Percentiles rank a stretch among this genome's conserved stretches.
phyloP scores from a whole-genome alignment of 2,329 filamentous ascomycete species.

The Fusarium paranaense region DNA sequence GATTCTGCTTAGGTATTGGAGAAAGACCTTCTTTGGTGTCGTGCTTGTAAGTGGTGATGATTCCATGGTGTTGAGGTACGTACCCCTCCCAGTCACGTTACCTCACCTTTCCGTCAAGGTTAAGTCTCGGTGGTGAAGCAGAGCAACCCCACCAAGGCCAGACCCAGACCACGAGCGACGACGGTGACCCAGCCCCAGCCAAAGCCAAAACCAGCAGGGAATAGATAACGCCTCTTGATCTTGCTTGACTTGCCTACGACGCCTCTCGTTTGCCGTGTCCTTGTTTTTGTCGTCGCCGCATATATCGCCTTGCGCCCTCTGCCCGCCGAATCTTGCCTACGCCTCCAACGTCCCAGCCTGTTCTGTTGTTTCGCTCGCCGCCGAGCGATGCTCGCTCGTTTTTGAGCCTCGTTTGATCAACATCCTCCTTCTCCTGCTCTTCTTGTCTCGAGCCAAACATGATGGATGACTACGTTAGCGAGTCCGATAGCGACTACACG shows the following conservation, averaged over 20 bases:
- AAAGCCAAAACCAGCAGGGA: constrained; percentile 19
- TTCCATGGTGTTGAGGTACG: constrained; percentile 17
- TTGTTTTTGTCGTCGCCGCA: background rate
- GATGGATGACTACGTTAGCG: constrained; percentile 98
- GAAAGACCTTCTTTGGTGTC: background rate
- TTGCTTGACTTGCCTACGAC: constrained; percentile 4
- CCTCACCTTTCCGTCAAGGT: constrained; percentile 19
- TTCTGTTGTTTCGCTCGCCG: constrained; percentile 2
- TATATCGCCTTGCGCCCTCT: background rate
- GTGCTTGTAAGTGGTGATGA: constrained; percentile 5
- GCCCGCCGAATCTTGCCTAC: background rate
- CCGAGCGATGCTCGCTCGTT: constrained; percentile 46
- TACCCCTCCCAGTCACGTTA: constrained; percentile 40
- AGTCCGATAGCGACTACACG: constrained; percentile 98
- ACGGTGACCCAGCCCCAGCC: constrained; percentile 6
- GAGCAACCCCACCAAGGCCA: constrained; percentile 36
- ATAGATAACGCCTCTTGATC: constrained; percentile 27
- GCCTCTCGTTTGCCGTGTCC: background rate
- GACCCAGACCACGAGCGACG: constrained; percentile 15
- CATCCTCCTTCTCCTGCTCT: constrained; percentile 14
- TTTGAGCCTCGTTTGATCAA: constrained; percentile 37
- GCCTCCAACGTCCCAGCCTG: background rate
- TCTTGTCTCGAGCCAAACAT: constrained; percentile 42
- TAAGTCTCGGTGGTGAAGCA: background rate
- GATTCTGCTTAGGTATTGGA: background rate